These are phyloP conservation scores for Sequoiadendron giganteum DNA, from an alignment of 75 land plant species.

Conservation along the genomic window DNA sequence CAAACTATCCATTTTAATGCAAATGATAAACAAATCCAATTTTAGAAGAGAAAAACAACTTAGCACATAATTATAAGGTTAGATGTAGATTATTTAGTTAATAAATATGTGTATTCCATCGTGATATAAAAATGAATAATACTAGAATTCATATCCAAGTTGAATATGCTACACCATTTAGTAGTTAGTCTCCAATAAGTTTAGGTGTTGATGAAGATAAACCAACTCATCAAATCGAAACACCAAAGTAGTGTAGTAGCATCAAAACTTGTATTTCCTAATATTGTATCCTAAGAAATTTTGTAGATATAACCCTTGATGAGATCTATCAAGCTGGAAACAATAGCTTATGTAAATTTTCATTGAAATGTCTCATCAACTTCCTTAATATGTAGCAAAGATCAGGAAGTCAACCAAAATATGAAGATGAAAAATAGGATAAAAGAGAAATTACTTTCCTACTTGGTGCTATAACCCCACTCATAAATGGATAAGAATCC, in stretches of 20 bases:
- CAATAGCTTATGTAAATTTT: background rate
- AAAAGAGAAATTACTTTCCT: constrained; percentile 69
- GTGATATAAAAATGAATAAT: too few relatives aligned
- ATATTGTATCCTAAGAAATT: background rate
- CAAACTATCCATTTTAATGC: background rate
- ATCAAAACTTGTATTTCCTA: background rate
- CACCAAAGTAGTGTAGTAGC: background rate
- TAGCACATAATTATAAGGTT: too few relatives aligned
- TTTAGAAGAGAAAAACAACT: too few relatives aligned
- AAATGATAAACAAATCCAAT: background rate
- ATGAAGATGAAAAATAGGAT: constrained; percentile 70
- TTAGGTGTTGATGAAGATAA: background rate
- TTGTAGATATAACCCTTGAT: background rate
- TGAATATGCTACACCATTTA: too few relatives aligned
- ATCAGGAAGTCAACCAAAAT: constrained; percentile 50
- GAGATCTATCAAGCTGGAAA: background rate
- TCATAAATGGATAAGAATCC: constrained; percentile 26
- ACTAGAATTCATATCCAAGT: too few relatives aligned
- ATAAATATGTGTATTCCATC: too few relatives aligned
- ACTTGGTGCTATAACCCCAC: constrained; percentile 73
- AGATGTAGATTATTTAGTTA: too few relatives aligned
- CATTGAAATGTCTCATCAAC: background rate
- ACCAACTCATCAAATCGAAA: background rate
- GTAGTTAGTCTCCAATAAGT: background rate
- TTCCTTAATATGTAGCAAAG: constrained; percentile 10